phyloP scores from a whole-genome alignment of 768 basidiomycete species.

The Boletellus ananiceps region DNA sequence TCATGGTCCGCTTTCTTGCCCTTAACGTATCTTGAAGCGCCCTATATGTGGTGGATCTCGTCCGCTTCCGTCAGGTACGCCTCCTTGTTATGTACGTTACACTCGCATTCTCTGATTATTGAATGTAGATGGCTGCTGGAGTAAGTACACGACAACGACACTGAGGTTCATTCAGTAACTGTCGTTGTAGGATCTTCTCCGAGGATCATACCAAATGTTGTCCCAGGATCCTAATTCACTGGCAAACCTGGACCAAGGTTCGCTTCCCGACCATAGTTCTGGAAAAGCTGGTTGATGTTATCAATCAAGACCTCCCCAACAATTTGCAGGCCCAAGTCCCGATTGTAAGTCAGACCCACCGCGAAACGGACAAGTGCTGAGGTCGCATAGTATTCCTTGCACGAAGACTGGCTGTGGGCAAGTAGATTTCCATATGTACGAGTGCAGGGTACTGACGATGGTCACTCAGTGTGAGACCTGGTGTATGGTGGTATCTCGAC shows the following conservation, averaged over 20 bases:
- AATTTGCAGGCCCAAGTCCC: constrained; percentile 90
- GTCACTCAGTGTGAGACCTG: constrained; percentile 86
- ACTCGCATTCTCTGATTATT: not conserved
- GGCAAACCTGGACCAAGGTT: constrained; percentile 92
- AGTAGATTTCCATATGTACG: constrained; percentile 19
- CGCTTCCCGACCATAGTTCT: not conserved
- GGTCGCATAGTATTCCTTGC: constrained; percentile 65
- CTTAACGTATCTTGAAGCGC: constrained; percentile 53
- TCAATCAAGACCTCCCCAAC: constrained; percentile 79
- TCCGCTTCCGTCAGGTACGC: constrained; percentile 83
- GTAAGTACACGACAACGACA: constrained; percentile 30
- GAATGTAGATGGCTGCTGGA: constrained; percentile 49
- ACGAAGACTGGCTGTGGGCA: constrained; percentile 96
- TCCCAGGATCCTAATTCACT: constrained; percentile 94
- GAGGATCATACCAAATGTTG: constrained; percentile 87
- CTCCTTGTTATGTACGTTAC: not conserved
- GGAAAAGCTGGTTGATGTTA: not conserved
- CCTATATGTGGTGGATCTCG: constrained; percentile 92
- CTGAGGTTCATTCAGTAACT: not conserved
- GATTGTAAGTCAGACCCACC: constrained; percentile 62
- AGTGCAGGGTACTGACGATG: constrained; percentile 3
- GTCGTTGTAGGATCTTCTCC: constrained; percentile 65
- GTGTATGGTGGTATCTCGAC: constrained; percentile 54
- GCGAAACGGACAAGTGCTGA: not conserved
- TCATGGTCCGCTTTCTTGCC: not conserved